Conservation (phyloP, 768 basidiomycete genomes). For the Leucosporidium creatinivorum region DNA sequence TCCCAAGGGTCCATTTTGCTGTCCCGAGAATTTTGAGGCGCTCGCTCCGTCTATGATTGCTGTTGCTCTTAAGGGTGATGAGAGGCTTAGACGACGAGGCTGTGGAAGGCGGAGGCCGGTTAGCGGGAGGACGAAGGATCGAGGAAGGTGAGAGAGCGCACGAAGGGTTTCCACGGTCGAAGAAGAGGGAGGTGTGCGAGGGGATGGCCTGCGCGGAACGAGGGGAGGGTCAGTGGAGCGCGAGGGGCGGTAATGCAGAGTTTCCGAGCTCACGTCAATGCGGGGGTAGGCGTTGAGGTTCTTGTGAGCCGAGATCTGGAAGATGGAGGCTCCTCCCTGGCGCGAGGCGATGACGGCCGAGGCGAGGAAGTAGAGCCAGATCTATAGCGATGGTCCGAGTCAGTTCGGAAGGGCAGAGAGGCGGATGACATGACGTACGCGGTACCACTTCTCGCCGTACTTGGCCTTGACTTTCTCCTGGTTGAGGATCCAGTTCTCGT, state of each 20-base stretch:
- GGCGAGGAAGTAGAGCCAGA: constrained; percentile 96
- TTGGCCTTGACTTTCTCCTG: constrained; percentile 77
- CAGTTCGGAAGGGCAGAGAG: neutral
- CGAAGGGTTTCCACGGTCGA: neutral
- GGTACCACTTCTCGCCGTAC: constrained; percentile 89
- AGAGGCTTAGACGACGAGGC: neutral
- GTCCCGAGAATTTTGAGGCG: too few relatives aligned
- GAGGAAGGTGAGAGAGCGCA: constrained; percentile 5
- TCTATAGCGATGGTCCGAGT: constrained; percentile 26
- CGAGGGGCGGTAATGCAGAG: neutral
- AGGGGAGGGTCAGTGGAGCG: neutral
- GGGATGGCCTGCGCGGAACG: neutral
- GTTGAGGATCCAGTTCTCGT: constrained; percentile 94
- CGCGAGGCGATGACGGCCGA: constrained; percentile 75
- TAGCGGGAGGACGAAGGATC: neutral
- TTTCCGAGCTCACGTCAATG: constrained; percentile 50
- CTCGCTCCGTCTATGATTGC: constrained; percentile 1
- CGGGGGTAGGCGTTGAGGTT: constrained; percentile 95
- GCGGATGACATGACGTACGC: too few relatives aligned
- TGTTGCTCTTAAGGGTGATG: neutral
- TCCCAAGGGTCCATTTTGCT: too few relatives aligned
- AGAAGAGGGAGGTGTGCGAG: constrained; percentile 10
- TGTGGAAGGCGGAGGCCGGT: too few relatives aligned
- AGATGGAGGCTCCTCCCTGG: constrained; percentile 84
- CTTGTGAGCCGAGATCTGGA: constrained; percentile 90